A percentile compares a stretch with the other conserved stretches of the same genome.
Conservation (phyloP, 345 rosid genomes). For the Mercurialis annua region DNA sequence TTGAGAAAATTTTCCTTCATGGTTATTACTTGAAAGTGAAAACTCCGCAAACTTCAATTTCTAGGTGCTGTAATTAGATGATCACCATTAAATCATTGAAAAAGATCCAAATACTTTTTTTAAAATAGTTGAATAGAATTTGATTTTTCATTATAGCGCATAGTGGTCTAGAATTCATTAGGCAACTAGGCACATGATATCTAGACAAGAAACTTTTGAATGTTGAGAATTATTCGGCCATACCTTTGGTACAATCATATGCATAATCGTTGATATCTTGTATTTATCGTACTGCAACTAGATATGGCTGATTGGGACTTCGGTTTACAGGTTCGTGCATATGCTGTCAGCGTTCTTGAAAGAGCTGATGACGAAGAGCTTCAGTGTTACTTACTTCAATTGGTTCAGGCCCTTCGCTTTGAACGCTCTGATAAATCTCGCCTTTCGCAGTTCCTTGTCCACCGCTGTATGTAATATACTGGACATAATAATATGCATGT, state of each 20-base stretch:
- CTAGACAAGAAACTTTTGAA: neutral
- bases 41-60: neutral
- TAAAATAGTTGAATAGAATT: neutral
- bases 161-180: neutral
- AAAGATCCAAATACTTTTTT: neutral
- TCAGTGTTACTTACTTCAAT: conserved; percentile 93
- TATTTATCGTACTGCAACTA: neutral
- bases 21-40: too few relatives aligned
- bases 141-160: neutral
- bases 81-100: neutral
- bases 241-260: neutral
- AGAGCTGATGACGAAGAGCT: conserved; percentile 99
- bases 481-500: neutral
- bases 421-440: conserved; percentile 94
- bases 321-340: conserved; percentile 85
- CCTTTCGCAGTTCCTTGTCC: conserved; percentile 90
- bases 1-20: neutral
- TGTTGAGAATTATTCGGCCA: neutral
- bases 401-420: conserved; percentile 99
- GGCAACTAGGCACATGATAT: neutral
- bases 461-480: conserved; percentile 59
- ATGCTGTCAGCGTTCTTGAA: conserved; percentile 95
- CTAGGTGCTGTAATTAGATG: neutral
- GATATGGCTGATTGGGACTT: conserved; percentile 16
- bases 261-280: conserved; percentile 6